These are phyloP conservation scores for Candida easanensis DNA, from an alignment of 805 yeast genomes.

Conservation along the genomic window DNA sequence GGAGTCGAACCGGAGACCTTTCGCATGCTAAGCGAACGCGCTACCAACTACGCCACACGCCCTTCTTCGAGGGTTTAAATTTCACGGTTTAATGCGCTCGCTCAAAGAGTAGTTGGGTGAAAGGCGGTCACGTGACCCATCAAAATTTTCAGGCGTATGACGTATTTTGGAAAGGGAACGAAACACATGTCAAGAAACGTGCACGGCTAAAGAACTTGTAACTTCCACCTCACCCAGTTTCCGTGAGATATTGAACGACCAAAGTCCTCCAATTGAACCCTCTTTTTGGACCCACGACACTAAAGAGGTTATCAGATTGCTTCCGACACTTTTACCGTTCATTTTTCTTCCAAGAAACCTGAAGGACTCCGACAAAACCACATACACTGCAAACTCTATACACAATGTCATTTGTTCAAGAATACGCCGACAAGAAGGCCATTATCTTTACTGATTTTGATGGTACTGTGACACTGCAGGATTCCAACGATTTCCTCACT, in stretches of 20 bases:
- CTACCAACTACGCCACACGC: conserved; percentile 85
- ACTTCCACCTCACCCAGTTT: background rate
- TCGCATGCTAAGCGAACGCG: conserved; percentile 80
- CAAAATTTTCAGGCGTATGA: background rate
- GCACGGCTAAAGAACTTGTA: background rate
- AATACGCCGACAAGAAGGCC: conserved; percentile 43
- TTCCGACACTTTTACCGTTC: too few species aligned
- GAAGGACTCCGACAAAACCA: background rate
- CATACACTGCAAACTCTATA: background rate
- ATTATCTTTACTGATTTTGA: conserved; percentile 97
- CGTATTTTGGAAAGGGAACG: background rate
- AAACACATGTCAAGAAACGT: background rate
- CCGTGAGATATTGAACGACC: background rate
- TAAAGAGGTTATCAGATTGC: background rate
- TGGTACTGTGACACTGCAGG: conserved; percentile 95
- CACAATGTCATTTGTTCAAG: conserved; percentile 24
- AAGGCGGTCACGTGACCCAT: background rate
- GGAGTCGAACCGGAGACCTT: conserved; percentile 80
- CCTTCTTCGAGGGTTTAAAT: conserved; percentile 30
- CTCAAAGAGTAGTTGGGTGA: background rate
- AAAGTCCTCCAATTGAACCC: background rate
- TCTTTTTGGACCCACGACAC: background rate
- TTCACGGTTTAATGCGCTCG: background rate
- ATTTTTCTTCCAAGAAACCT: background rate
- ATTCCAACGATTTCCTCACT: conserved; percentile 88